A percentile compares a stretch with the other conserved stretches of the same genome.
Evolutionary conservation across 805 yeast species (phyloP).

Genomic region (Cyberlindnera mycetangii): DNA sequence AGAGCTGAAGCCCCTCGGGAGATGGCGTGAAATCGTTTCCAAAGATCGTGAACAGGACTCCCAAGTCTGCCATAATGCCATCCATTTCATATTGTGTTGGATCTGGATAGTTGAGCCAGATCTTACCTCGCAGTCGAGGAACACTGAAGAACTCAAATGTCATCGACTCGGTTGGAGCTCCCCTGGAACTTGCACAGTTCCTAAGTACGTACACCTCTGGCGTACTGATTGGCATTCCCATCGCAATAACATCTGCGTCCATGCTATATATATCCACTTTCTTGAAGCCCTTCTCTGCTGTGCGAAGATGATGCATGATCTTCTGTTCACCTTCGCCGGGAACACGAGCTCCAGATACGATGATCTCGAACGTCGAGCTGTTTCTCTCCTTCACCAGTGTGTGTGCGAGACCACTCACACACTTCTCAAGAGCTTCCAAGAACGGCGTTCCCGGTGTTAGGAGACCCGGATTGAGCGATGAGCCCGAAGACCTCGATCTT

Average conservation of each 20-base stretch:
- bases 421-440: constrained; percentile 79
- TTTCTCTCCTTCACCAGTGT: constrained; percentile 27
- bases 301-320: constrained; percentile 79
- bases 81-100: constrained; percentile 41
- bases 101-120: constrained; percentile 48
- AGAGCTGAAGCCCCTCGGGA: constrained; percentile 79
- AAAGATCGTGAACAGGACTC: constrained; percentile 80
- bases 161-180: constrained; percentile 66
- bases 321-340: constrained; percentile 99
- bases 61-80: constrained; percentile 68
- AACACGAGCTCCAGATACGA: constrained; percentile 83
- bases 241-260: constrained; percentile 92
- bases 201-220: constrained; percentile 84
- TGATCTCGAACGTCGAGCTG: constrained; percentile 59
- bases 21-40: constrained; percentile 97
- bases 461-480: constrained; percentile 77
- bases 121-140: neutral
- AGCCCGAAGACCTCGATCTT: constrained; percentile 78
- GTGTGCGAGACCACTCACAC: constrained; percentile 70
- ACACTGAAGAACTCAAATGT: constrained; percentile 61
- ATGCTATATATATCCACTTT: constrained; percentile 82
- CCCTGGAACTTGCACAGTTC: constrained; percentile 47
- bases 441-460: constrained; percentile 96
- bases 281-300: constrained; percentile 38
- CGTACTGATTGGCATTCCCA: constrained; percentile 81